Evolutionary conservation across 129 eudicot species (phyloP), one percentile per base, ranked within the genome.

Genomic region (Flaveria linearis): DNA sequence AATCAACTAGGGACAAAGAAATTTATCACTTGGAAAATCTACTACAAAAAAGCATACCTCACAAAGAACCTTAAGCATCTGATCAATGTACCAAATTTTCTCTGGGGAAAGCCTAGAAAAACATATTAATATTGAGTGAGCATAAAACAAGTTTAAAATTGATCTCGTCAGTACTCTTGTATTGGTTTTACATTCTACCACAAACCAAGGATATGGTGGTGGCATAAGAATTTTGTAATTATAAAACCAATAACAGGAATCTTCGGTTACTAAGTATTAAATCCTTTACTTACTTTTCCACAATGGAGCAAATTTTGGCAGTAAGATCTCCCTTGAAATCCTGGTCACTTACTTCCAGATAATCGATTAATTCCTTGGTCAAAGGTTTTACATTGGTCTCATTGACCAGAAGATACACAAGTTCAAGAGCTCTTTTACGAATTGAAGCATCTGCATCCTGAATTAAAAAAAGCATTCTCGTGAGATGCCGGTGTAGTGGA

Each of bases 391-490:
- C 99, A 79, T 95, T 95, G 86, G 78, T 91, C 82, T 95, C 97
- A 76, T 95, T 95, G 26, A 87, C 90, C 63, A 95, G 82, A 83
- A 95, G 90, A 91, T 89, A 88, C 75, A 91, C 92, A 86, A 95
- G 97, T 77, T 95, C 99, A 81, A 95, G 91, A 64, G 99, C 97
- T 84, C 99, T 86, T 83, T 86, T 89, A 71, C 97, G 92, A 65
- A 95, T 95, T 57, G 99, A 95, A 82, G 99, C 92, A 95, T 95
- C 99, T 76, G 97, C 84, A 89, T 95, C 99, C 99, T 91, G 94
- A 52, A 78, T 76, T 26, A 56, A 20, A 62, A 39, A 62, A 16
- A 67, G 9, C 60, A 51, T 15, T 71, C 36, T 71, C 22, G 55
- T 76, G 72, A 82, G 79, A 64, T 74, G 22, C 42, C 68, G 26